phyloP scores from a whole-genome alignment of 2,329 filamentous ascomycete genomes.

The Gyromitra esculenta region DNA sequence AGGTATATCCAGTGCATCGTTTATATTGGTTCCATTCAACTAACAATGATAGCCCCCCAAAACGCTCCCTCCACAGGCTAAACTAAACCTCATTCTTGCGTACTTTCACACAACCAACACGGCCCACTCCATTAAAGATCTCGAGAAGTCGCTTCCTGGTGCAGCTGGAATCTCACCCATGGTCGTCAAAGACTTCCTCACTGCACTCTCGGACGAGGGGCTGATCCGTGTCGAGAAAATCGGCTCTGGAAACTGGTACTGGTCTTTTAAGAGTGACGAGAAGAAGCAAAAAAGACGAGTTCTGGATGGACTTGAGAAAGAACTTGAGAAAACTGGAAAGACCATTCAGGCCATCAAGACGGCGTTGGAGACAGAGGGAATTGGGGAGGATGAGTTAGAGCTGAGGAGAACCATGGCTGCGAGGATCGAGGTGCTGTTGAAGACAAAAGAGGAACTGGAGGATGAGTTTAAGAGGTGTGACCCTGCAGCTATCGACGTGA shows the following conservation, averaged over 20 bases:
- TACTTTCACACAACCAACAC: slow-evolving; percentile 70
- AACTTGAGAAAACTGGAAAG: slow-evolving; percentile 58
- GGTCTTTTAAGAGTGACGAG: slow-evolving; percentile 71
- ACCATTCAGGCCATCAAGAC: slow-evolving; percentile 59
- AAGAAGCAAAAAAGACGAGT: slow-evolving; percentile 60
- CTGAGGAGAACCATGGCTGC: slow-evolving; percentile 45
- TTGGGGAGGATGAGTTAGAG: slow-evolving; percentile 57
- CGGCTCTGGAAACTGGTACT: slow-evolving; percentile 77
- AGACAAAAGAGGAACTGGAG: slow-evolving; percentile 45
- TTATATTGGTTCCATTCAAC: background rate
- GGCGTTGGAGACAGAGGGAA: slow-evolving; percentile 60
- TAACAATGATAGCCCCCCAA: slow-evolving; percentile 63
- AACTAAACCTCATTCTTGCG: slow-evolving; percentile 68
- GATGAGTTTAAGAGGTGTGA: slow-evolving; percentile 53
- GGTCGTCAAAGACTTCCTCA: slow-evolving; percentile 74
- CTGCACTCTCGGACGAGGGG: slow-evolving; percentile 70
- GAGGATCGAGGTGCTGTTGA: slow-evolving; percentile 43
- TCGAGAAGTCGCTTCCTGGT: slow-evolving; percentile 71
- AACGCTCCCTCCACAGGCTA: slow-evolving; percentile 67
- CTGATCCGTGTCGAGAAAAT: slow-evolving; percentile 75
- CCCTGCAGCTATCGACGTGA: slow-evolving; percentile 51
- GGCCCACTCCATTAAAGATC: slow-evolving; percentile 73
- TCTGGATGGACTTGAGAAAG: slow-evolving; percentile 56
- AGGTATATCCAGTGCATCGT: background rate
- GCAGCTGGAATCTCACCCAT: slow-evolving; percentile 73